Percentiles rank a stretch among this genome's conserved stretches.
These are phyloP conservation scores for Fusarium sp. DNA, from an alignment of 2,329 filamentous ascomycete species.

Conservation along the genomic window DNA sequence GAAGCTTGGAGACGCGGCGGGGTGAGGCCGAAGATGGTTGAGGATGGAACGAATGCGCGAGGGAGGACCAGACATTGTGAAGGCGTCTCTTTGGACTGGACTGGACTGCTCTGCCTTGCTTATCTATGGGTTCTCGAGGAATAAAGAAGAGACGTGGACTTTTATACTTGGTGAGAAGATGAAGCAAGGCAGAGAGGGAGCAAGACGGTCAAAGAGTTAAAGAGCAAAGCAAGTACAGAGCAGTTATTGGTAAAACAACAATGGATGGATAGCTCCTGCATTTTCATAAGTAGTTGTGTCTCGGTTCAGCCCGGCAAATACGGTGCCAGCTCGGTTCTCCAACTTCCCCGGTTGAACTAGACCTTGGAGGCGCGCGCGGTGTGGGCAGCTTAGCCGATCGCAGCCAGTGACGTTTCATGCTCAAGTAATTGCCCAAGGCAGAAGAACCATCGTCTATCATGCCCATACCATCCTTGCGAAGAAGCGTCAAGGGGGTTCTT, in stretches of 20 bases:
- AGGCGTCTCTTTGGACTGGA: background rate
- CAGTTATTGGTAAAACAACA: background rate
- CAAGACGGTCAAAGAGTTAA: background rate
- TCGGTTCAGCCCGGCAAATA: constrained; percentile 47
- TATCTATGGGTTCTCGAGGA: background rate
- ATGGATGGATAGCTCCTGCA: constrained; percentile 8
- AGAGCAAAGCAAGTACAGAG: background rate
- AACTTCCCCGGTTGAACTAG: constrained; percentile 29
- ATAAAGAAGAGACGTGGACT: background rate
- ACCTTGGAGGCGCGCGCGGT: background rate
- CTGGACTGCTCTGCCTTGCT: constrained; percentile 16
- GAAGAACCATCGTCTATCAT: constrained; percentile 2
- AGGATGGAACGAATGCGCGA: constrained; percentile 71
- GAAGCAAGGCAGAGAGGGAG: constrained; percentile 3
- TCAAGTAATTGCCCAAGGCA: constrained; percentile 2
- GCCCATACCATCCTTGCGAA: background rate
- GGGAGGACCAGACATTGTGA: constrained; percentile 71
- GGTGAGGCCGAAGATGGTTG: constrained; percentile 59
- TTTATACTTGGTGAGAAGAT: background rate
- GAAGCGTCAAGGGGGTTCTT: background rate
- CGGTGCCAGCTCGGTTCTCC: constrained; percentile 44
- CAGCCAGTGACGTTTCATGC: constrained; percentile 38
- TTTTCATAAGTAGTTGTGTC: constrained; percentile 43
- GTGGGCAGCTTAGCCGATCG: constrained; percentile 17
- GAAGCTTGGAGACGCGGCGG: constrained; percentile 67